Base-by-base conservation (phyloP, 176 grass and related monocot genomes). In the Pontederia paniculata region DNA sequence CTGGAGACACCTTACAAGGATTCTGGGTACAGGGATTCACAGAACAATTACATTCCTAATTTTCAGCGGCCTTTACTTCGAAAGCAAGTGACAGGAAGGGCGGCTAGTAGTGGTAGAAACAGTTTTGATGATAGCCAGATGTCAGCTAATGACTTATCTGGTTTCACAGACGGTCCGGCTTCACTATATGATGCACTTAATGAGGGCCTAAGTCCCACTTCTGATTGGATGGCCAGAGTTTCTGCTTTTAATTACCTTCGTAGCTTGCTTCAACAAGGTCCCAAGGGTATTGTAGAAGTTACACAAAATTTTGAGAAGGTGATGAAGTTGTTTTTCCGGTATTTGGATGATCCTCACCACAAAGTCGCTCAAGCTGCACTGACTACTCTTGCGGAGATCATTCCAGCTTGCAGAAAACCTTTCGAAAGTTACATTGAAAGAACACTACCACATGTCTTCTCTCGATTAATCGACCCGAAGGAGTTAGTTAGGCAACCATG, bases 321-420 rank as follows among this genome's bases (percentile, higher is more conserved):
- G 49, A 98, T 98, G 93, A 98, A 88, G 69, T 66, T 98, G 54
- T 98, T 98, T 74, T 90, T 98, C 57, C 79, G 80, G 25, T 83
- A 98, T 82, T 73, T 98, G 73, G 93, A 98, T 65, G 93, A 98
- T 87, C 86, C 93, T 59, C 93, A 98, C 82, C 88, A 98, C 68
- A 98, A 98, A 74, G 86, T 98, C 63, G 82, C 93, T 23, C 86
- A 90, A 44, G 93, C 93, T 18, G 80, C 77, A 59, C 82, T 98
- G 58, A 81, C 86, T 45, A 76, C 93, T 0, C 93, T 98, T 31
- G 80, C 86, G 63, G 93, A 98, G 67, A 79, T 91, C 74, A 91
- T 98, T 84, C 93, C 93, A 78, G 81, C 81, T 64, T 98, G 74
- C 74, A 90, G 89, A 69, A 98, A 84, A 45, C 83, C 78, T 65